These are phyloP conservation scores for Tetrahymena thermophila DNA, from an alignment of 73 alveolate species.

Conservation along the genomic window DNA sequence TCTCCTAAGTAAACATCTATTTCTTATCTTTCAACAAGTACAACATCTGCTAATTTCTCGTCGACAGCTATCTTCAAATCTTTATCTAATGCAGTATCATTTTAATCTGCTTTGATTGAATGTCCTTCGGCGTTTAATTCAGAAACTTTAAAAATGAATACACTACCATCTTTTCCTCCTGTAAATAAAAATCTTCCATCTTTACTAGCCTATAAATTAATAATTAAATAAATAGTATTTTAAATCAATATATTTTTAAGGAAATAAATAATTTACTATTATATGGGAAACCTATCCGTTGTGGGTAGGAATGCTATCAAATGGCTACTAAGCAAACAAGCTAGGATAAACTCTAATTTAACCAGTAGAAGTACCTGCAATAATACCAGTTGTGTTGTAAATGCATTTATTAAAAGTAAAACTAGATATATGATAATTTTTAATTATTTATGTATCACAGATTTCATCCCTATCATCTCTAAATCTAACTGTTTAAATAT, in stretches of 20 bases:
- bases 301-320: constrained; percentile 65
- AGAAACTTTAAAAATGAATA: constrained; percentile 56
- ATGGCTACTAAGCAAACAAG: constrained; percentile 32
- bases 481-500: not conserved
- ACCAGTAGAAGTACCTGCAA: constrained; percentile 67
- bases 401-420: constrained; percentile 18
- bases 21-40: constrained; percentile 65
- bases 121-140: constrained; percentile 49
- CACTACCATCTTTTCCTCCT: constrained; percentile 77
- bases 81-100: constrained; percentile 42
- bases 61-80: constrained; percentile 61
- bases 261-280: not conserved
- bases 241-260: not conserved
- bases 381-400: constrained; percentile 29
- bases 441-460: not conserved
- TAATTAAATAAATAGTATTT: not conserved
- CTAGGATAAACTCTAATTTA: constrained; percentile 43
- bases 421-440: not conserved
- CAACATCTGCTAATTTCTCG: constrained; percentile 79
- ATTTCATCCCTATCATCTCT: not conserved
- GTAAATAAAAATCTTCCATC: constrained; percentile 75
- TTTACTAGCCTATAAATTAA: constrained; percentile 36
- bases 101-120: constrained; percentile 26
- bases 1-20: constrained; percentile 63
- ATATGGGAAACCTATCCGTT: constrained; percentile 68